Base-by-base conservation (phyloP, 495 filamentous ascomycete genomes). In the Xylaria cubensis region DNA sequence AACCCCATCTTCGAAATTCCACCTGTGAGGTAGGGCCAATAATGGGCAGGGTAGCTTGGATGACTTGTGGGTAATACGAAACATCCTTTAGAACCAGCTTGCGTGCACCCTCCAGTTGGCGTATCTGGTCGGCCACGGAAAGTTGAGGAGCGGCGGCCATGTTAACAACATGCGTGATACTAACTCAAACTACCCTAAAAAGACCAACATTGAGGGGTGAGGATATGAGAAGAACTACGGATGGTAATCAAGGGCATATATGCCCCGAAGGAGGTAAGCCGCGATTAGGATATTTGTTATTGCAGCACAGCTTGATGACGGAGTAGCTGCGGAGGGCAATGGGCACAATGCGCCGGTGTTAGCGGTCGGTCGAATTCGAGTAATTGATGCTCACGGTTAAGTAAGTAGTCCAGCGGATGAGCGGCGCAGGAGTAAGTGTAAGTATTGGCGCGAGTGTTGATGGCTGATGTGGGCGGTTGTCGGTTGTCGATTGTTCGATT, bases 1-100 rank as follows among this genome's bases (percentile, higher is more conserved):
- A 90, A 29, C 94, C 97, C 97, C 97, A 99, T 91, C 95, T 86
- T 81, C 93, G 91, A 74, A 98, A 82, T 81, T 97, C 93, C 24
- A 97, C 80, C 51, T 86, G 85, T 56, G 92, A 84, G 64, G 86
- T 84, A n/a, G 92, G 88, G 41, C 91, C 92, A 76, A 98, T 91
- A 77, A 98, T 94, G 29, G 94, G 94, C 5, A 98, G 87, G 69
- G 97, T 93, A 34, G 92, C 93, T 79, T 92, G 92, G 69, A 98
- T 88, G 80, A 99, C 94, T 78, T 92, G 93, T 41, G 91, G 89
- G 84, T 98, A 99, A 81, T 94, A 92, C 70, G 87, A 86, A 42
- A 93, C 84, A 82, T 98, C 94, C 55, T 88, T 88, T 58, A 98
- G 87, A 51, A 95, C 94, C 61, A 98, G 90, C 75, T 92, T 92